Base-by-base conservation (phyloP, 768 basidiomycete species). In the Suillus weaverae region DNA sequence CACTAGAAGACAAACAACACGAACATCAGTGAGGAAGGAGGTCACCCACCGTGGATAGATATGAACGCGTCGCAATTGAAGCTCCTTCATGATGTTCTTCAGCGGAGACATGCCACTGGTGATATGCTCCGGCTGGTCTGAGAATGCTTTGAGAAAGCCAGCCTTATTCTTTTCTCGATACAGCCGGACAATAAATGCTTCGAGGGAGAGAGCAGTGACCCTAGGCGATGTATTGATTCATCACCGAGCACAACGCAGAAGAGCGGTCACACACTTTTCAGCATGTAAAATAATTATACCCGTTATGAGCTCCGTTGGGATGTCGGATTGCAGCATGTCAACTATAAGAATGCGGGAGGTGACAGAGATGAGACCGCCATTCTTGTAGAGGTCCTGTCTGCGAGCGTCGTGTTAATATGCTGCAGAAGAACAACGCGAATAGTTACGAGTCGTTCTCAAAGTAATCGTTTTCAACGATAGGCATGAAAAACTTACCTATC, bases 111-210 rank as follows among this genome's bases (percentile, higher is more conserved):
- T 77, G 1, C 96, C 97, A 67, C 88, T 93, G 0, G 91, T 95
- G 66, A 99, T 97, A 67, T 91, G 87, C 74, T 99, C 97, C 5
- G 97, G 95, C 70, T 98, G 92, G 75, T 99, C 97, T 2, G 95
- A 94, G 73, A 99, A 97, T 0, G 95, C 97, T 76, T 99, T 99
- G 68, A 98, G 80, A 76, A 99, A 99, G 1, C 97, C 97, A 2
- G 81, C 82, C 73, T 84, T 86, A 79, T 98, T 99, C 79, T 90
- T 88, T 76, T 97, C 90, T 48, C 97, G 86, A 73, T 90, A 98
- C 3, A 97, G 80, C 3, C 96, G 87, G 57, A 95, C 90, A 43
- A 98, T 93, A 78, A 99, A 99, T 0, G 95, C 94, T 73, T 98
- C 97, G 55, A 90, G 80, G 32, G 89, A 91, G 1, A 94, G 83